A percentile compares a stretch with the other conserved stretches of the same genome.
phyloP scores from a whole-genome alignment of 2,329 filamentous ascomycete genomes.

The Penicillium sp. region DNA sequence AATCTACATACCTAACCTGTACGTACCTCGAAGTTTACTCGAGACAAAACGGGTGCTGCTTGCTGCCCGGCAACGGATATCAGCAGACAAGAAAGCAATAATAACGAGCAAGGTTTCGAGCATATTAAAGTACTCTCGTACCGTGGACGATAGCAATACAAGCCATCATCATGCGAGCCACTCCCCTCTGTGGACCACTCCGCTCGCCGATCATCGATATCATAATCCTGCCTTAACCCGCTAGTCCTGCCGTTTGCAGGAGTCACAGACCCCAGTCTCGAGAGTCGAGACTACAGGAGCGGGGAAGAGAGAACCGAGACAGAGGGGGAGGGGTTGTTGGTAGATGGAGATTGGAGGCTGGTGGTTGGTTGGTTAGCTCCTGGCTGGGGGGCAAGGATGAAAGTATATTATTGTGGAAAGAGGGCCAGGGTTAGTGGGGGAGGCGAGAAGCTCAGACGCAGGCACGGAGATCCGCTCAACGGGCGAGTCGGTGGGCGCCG shows the following conservation, averaged over 20 bases:
- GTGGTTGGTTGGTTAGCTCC: neutral
- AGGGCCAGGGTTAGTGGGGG: neutral
- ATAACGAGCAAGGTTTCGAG: neutral
- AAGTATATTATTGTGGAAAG: conserved; percentile 1
- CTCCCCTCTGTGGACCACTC: neutral
- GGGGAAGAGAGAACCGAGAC: neutral
- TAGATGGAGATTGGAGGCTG: neutral
- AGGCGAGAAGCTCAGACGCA: conserved; percentile 17
- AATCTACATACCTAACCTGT: neutral
- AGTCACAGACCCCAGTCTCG: conserved; percentile 6
- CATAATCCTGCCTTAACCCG: conserved; percentile 15
- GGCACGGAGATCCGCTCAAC: conserved; percentile 24
- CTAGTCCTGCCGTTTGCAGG: conserved; percentile 27
- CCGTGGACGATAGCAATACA: conserved; percentile 23
- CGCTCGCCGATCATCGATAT: conserved; percentile 24
- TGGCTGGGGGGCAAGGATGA: neutral
- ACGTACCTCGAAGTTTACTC: neutral
- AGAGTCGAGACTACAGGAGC: conserved; percentile 1
- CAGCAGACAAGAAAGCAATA: neutral
- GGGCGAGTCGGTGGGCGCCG: conserved; percentile 25
- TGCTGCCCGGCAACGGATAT: conserved; percentile 8
- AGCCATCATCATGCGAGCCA: conserved; percentile 23
- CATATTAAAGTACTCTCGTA: conserved; percentile 23
- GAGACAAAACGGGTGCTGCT: neutral
- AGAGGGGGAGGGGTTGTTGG: neutral